Conservation (phyloP, 169 alveolate genomes). For the Babesia bovis region DNA sequence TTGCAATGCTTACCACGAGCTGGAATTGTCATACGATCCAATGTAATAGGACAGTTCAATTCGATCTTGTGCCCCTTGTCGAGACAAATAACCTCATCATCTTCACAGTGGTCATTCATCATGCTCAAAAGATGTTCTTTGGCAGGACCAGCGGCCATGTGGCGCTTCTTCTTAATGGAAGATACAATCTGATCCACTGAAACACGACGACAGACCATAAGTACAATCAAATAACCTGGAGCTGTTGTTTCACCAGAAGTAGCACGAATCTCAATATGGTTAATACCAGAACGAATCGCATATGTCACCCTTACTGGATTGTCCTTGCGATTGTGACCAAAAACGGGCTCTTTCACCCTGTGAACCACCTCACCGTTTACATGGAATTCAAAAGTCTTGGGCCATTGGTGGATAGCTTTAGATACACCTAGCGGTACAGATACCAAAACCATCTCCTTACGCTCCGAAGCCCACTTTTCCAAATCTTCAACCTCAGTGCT, state of each 20-base stretch:
- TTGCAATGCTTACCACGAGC: conserved; percentile 86
- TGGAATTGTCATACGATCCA: conserved; percentile 85
- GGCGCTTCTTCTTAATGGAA: conserved; percentile 61
- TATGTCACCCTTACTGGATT: conserved; percentile 81
- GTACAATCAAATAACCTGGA: conserved; percentile 68
- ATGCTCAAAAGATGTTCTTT: conserved; percentile 57
- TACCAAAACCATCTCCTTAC: conserved; percentile 70
- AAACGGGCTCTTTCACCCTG: conserved; percentile 79
- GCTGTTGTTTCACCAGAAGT: conserved; percentile 70
- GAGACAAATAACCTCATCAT: conserved; percentile 83
- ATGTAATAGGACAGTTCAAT: conserved; percentile 80
- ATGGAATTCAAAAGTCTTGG: conserved; percentile 70
- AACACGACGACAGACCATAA: conserved; percentile 71
- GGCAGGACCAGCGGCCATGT: conserved; percentile 58
- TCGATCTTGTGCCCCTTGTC: conserved; percentile 76
- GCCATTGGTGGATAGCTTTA: conserved; percentile 77
- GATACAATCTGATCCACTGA: conserved; percentile 73
- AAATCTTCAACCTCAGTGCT: conserved; percentile 59
- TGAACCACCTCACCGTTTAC: conserved; percentile 72
- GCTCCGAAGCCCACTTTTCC: conserved; percentile 64
- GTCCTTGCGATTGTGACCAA: conserved; percentile 87
- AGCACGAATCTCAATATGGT: conserved; percentile 70
- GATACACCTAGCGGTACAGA: conserved; percentile 46
- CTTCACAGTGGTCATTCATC: conserved; percentile 58
- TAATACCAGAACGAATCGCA: conserved; percentile 73